Percentiles rank a stretch among this genome's conserved stretches.
These are phyloP conservation scores for Mycocalia duriaeana DNA, from an alignment of 1,284 basidiomycete species.

Conservation along the genomic window DNA sequence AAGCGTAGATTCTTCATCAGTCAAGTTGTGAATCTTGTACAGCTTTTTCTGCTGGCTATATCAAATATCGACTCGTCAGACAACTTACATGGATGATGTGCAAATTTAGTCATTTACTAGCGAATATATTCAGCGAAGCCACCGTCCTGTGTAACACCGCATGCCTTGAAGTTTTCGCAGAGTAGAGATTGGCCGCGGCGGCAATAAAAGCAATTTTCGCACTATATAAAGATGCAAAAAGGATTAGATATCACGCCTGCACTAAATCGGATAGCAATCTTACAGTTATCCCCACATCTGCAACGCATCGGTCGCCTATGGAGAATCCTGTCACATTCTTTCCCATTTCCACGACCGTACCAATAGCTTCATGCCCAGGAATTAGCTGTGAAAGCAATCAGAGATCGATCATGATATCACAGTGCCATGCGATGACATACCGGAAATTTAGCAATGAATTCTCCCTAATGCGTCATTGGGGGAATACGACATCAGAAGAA, in stretches of 20 bases:
- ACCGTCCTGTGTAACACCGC: constrained; percentile 73
- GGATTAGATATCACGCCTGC: too few relatives aligned
- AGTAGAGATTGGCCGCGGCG: constrained; percentile 67
- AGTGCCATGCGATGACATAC: constrained; percentile 30
- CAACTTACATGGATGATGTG: too few relatives aligned
- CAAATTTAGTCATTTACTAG: too few relatives aligned
- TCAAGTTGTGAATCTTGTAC: constrained; percentile 80
- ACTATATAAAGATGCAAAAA: constrained; percentile 35
- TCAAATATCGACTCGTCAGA: constrained; percentile 1
- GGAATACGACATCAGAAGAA: too few relatives aligned
- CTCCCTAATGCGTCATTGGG: too few relatives aligned
- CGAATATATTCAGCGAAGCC: constrained; percentile 86
- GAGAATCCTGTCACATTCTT: constrained; percentile 66
- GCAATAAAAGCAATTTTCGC: constrained; percentile 80
- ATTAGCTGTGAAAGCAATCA: constrained; percentile 47
- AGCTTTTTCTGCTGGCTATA: constrained; percentile 62
- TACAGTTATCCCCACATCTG: constrained; percentile 36
- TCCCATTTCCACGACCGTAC: constrained; percentile 63
- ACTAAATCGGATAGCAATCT: too few relatives aligned
- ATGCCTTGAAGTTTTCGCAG: constrained; percentile 76
- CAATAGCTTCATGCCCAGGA: constrained; percentile 80
- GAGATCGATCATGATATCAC: constrained; percentile 1
- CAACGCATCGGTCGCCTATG: constrained; percentile 74
- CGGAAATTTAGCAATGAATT: constrained; percentile 76
- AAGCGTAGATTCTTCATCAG: constrained; percentile 86